Evolutionary conservation across 768 basidiomycete genomes (phyloP), one percentile per base, ranked within the genome.

Genomic region (Stropharia rugosoannulata): DNA sequence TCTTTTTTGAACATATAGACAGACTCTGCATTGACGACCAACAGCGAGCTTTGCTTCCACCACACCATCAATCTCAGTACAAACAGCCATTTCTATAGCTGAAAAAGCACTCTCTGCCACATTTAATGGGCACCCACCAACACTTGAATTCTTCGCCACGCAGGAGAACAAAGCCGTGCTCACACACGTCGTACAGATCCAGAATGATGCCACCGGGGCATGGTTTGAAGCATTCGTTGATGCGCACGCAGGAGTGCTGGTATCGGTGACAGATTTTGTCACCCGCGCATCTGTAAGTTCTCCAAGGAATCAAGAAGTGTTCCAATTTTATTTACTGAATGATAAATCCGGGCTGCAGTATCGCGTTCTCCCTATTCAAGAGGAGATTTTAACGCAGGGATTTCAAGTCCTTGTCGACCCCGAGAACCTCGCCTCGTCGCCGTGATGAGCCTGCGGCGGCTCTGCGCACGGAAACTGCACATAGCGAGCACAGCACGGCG

Each of bases 181-280:
- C 13, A 72, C 77, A 4, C 76, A 80, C 62, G 69, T 71, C 29
- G 59, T 75, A 7, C 74, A 77, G 43, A 69, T 77, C 22, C 65
- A 66, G 43, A 72, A 74, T 49, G 64, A 69, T 16, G 55, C 58
- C 2, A 62, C 67, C 3, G 67, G 79, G 41, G 73, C 77, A 8
- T 86, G 81, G 80, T 77, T 75, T 62, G 81, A 86, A 64, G 84
- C 82, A 0, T 83, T 82, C 57, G 76, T 86, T 42, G 84, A 85
- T 59, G 83, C 81, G 8, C 78, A 80, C 57, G 70, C 75, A 15
- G 79, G 79, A 13, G 79, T 80, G 35, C 64, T 85, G 29, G 66
- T 82, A 16, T 72, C 75, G 15, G 71, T 84, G 29, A 78, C 77
- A 27, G 81, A 86, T 63, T 85, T 84, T 66, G 80, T 78, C 19